These are phyloP conservation scores for Scorias spongiosa DNA, from an alignment of 2,329 filamentous ascomycete genomes.

Conservation along the genomic window DNA sequence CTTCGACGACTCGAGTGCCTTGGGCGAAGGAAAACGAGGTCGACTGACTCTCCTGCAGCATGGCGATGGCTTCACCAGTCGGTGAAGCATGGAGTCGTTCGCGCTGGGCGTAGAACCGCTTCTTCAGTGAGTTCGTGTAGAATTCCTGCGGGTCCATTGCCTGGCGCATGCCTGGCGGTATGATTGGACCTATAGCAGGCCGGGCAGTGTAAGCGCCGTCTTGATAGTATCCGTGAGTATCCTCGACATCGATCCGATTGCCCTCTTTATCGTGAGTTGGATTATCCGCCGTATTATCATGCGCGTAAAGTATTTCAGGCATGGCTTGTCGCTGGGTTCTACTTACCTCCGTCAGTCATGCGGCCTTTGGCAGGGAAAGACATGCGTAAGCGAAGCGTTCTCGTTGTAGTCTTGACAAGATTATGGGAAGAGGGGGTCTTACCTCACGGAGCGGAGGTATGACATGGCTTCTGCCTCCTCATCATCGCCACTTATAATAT, in stretches of 20 bases:
- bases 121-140: conserved; percentile 52
- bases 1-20: conserved; percentile 36
- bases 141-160: conserved; percentile 37
- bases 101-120: conserved; percentile 52
- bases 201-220: conserved; percentile 67
- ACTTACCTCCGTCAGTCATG: conserved; percentile 2
- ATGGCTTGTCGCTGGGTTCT: conserved; percentile 14
- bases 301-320: conserved; percentile 11
- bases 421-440: neutral
- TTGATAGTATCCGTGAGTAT: conserved; percentile 51
- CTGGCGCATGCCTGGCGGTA: conserved; percentile 11
- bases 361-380: neutral
- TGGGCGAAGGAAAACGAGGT: conserved; percentile 36
- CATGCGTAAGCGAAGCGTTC: neutral
- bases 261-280: neutral
- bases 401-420: neutral
- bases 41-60: conserved; percentile 39
- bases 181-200: conserved; percentile 24
- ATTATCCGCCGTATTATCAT: conserved; percentile 21
- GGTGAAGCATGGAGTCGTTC: conserved; percentile 41
- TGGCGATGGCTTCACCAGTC: conserved; percentile 36
- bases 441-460: conserved; percentile 18
- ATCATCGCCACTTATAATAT: conserved; percentile 10
- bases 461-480: conserved; percentile 18
- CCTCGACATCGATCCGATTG: conserved; percentile 36